These are phyloP conservation scores for Phyllosticta citrichinensis DNA, from an alignment of 2,329 filamentous ascomycete species.

Conservation along the genomic window DNA sequence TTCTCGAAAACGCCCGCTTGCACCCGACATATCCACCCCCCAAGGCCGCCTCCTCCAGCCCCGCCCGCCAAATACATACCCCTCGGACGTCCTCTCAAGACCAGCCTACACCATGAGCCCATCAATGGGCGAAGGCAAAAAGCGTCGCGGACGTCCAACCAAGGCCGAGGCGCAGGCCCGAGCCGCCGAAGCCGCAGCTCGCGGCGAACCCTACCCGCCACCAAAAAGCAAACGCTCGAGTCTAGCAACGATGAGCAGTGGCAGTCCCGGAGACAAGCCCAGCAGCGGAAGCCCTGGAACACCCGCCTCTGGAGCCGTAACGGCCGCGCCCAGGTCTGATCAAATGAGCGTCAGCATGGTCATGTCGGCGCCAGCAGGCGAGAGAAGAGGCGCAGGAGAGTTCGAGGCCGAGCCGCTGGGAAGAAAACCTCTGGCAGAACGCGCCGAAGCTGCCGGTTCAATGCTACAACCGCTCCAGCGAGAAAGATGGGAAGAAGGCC, in stretches of 20 bases:
- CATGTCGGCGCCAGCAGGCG: constrained; percentile 23
- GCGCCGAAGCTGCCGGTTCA: neutral
- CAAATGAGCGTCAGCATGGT: constrained; percentile 25
- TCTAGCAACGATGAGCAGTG: constrained; percentile 18
- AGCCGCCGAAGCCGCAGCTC: constrained; percentile 30
- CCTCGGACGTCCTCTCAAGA: constrained; percentile 20
- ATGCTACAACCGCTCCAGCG: neutral
- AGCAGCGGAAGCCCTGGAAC: neutral
- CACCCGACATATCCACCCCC: constrained; percentile 20
- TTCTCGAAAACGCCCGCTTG: constrained; percentile 26
- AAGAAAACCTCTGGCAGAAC: neutral
- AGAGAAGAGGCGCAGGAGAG: constrained; percentile 25
- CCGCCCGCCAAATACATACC: constrained; percentile 29
- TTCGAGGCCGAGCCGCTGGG: neutral
- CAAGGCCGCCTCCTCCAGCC: constrained; percentile 36
- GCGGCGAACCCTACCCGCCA: constrained; percentile 30
- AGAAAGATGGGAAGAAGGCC: constrained; percentile 4
- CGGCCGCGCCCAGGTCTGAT: constrained; percentile 17
- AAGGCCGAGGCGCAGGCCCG: constrained; percentile 38
- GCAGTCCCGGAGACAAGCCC: constrained; percentile 16
- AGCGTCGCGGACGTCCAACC: constrained; percentile 39
- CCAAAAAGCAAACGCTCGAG: constrained; percentile 20
- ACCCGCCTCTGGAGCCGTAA: constrained; percentile 15
- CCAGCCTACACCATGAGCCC: constrained; percentile 22
- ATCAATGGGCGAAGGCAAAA: constrained; percentile 29